Percentiles rank a stretch among this genome's conserved stretches.
Conservation (phyloP, 2,329 filamentous ascomycete species). For the Xylaria sp. region DNA sequence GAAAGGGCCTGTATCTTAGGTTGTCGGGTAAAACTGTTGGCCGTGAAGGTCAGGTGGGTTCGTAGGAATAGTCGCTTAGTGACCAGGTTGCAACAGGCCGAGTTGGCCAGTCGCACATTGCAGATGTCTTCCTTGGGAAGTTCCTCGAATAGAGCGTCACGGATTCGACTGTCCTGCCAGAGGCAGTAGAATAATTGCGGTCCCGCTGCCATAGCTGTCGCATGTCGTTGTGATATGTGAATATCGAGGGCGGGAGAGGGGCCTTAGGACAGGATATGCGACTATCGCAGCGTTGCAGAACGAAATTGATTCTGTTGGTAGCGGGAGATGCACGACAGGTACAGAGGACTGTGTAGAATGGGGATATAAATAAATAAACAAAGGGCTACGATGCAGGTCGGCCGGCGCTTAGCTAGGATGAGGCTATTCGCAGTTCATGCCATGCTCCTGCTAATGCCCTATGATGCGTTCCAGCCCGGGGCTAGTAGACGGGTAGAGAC, state of each 20-base stretch:
- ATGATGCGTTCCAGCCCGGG: slow-evolving; percentile 28
- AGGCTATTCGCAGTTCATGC: slow-evolving; percentile 50
- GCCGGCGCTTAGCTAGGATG: slow-evolving; percentile 42
- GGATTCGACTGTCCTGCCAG: slow-evolving; percentile 63
- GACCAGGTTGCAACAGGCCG: slow-evolving; percentile 75
- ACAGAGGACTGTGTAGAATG: slow-evolving; percentile 31
- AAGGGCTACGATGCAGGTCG: slow-evolving; percentile 36
- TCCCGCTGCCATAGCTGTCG: slow-evolving; percentile 61
- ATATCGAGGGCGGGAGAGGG: slow-evolving; percentile 33
- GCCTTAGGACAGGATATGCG: slow-evolving; percentile 29
- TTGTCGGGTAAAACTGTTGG: slow-evolving; percentile 79
- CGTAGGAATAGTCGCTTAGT: slow-evolving; percentile 76
- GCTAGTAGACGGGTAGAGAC: slow-evolving; percentile 35
- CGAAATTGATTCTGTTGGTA: slow-evolving; percentile 29
- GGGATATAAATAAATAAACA: slow-evolving; percentile 34
- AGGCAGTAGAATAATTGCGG: slow-evolving; percentile 64
- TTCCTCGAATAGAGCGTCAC: slow-evolving; percentile 60
- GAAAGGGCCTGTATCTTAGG: slow-evolving; percentile 78
- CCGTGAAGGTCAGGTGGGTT: slow-evolving; percentile 74
- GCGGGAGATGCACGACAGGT: slow-evolving; percentile 27
- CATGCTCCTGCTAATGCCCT: slow-evolving; percentile 35
- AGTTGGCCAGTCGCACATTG: slow-evolving; percentile 72
- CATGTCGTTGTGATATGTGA: slow-evolving; percentile 55
- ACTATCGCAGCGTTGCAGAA: slow-evolving; percentile 35
- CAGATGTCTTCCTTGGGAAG: slow-evolving; percentile 64